Evolutionary conservation across 805 yeast genomes (phyloP), one percentile per base, ranked within the genome.

Genomic region (Nakazawaea anatomiae): DNA sequence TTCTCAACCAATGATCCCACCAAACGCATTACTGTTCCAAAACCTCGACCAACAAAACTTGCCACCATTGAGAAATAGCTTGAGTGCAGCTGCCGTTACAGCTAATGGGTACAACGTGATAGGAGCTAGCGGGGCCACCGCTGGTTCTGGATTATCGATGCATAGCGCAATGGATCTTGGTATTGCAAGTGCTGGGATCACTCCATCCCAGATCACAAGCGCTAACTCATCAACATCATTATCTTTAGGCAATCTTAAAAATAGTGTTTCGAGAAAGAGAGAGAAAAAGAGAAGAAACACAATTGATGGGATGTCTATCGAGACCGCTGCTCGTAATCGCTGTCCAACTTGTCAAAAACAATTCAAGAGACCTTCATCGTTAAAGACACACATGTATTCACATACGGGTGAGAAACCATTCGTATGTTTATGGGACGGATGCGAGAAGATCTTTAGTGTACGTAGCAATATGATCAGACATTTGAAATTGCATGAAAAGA

Each of bases 391-490:
- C 65, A 72, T 77, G 56, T 79, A 88, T 56, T 85, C 87, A 6
- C 96, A 89, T 63, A 84, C 89, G 0, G 90, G 90, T n/a, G 89
- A 83, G 60, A 84, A 83, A 57, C 90, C 90, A 7, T 85, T 80
- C 61, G 68, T 69, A 51, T 85, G 89, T 62, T 56, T 58, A 27
- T 84, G 87, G 81, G 69, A 69, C 0, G 79, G 76, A 18, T 89
- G 97, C 65, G 80, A 79, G 0, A 81, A 84, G 59, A 60, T 76
- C 4, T 89, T 89, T 62, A 80, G 85, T 14, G 90, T 91, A 25
- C 79, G 88, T 60, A 81, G 89, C 40, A 91, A 89, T 61, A 81
- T 89, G 82, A 81, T 85, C 5, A 73, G 97, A 54, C 97, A 89
- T 65, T 76, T 79, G 55, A 80, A 81, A 60, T 74, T 87, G 42